A percentile compares a stretch with the other conserved stretches of the same genome.
phyloP scores from a whole-genome alignment of 2,329 filamentous ascomycete species.

The Cyclaneusma minus region DNA sequence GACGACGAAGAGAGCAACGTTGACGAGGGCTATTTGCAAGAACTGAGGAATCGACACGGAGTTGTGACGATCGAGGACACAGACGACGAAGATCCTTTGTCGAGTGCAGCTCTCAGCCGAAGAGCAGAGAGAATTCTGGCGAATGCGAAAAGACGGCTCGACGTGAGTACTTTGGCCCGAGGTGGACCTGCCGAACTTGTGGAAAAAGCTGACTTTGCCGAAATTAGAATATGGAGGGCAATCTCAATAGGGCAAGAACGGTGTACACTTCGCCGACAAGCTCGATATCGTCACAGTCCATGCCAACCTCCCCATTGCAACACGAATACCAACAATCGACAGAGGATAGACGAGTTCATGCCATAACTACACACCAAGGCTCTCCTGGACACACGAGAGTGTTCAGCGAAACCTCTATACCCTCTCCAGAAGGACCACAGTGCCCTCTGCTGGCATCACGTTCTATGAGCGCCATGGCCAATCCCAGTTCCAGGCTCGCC shows the following conservation, averaged over 20 bases:
- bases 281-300: no score
- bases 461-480: no score
- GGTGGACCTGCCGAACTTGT: conserved; percentile 1
- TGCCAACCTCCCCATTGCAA: no score
- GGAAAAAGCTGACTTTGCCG: conserved; percentile 1
- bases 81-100: conserved; percentile 44
- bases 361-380: conserved; percentile 22
- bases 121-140: conserved; percentile 82
- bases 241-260: conserved; percentile 65
- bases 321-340: no score
- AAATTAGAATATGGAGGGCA: conserved; percentile 77
- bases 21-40: conserved; percentile 14
- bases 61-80: conserved; percentile 23
- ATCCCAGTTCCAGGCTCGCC: no score
- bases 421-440: no score
- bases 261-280: no score
- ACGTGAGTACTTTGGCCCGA: conserved; percentile 37
- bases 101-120: conserved; percentile 61
- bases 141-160: conserved; percentile 79
- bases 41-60: conserved; percentile 18
- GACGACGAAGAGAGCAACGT: conserved; percentile 52
- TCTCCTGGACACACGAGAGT: conserved; percentile 40
- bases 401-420: conserved; percentile 43
- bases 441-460: no score
- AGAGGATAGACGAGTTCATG: conserved; percentile 22